phyloP scores from a whole-genome alignment of 768 basidiomycete genomes.

The Rhizopogon salebrosus region DNA sequence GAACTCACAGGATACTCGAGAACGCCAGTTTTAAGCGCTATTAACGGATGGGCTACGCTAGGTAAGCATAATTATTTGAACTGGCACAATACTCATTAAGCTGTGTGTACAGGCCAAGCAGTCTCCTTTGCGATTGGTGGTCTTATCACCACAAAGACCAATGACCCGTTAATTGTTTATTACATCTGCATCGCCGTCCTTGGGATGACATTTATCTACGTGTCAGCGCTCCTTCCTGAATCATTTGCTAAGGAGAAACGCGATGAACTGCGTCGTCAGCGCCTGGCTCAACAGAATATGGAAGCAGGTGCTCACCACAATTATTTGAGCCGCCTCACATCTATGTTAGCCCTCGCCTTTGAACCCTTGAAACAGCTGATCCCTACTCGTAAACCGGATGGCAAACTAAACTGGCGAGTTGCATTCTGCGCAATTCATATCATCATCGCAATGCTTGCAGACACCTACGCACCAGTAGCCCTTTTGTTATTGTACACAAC shows the following conservation, averaged over 20 bases:
- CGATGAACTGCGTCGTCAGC: slow-evolving; percentile 9
- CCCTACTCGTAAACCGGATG: slow-evolving; percentile 13
- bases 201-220: slow-evolving; percentile 14
- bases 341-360: slow-evolving; percentile 9
- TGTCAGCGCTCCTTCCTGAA: slow-evolving; percentile 23
- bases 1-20: slow-evolving; percentile 13
- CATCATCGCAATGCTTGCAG: slow-evolving; percentile 15
- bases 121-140: slow-evolving; percentile 26
- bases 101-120: slow-evolving; percentile 12
- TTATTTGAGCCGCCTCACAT: neutral
- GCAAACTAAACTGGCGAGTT: slow-evolving; percentile 25
- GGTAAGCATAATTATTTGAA: slow-evolving; percentile 10
- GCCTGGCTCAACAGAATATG: neutral
- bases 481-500: slow-evolving; percentile 23
- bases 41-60: slow-evolving; percentile 24
- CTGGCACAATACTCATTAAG: neutral
- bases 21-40: slow-evolving; percentile 20
- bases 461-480: slow-evolving; percentile 7
- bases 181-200: slow-evolving; percentile 13
- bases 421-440: slow-evolving; percentile 22
- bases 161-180: slow-evolving; percentile 19
- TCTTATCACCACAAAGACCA: slow-evolving; percentile 21
- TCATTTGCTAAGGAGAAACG: slow-evolving; percentile 23
- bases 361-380: slow-evolving; percentile 19
- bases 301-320: neutral